Conservation (phyloP, 1,139 yeast genomes). For the Zhuliangozyma blackwelliae region DNA sequence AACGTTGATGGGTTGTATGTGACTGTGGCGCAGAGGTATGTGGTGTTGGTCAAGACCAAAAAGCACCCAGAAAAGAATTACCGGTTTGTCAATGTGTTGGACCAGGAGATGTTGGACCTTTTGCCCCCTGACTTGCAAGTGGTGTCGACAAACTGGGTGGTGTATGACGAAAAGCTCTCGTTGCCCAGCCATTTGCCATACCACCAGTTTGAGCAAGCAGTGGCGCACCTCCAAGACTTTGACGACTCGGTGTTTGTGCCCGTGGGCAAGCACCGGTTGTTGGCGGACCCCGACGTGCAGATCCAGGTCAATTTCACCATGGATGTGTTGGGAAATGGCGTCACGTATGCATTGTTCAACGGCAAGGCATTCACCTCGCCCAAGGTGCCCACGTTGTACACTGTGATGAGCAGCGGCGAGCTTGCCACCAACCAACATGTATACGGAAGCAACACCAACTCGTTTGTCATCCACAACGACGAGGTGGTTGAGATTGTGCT, state of each 20-base stretch:
- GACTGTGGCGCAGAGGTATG: conserved; percentile 75
- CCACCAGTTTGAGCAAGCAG: conserved; percentile 26
- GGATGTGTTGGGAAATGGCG: conserved; percentile 78
- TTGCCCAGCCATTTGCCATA: conserved; percentile 31
- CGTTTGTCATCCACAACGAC: conserved; percentile 65
- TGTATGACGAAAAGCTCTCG: conserved; percentile 46
- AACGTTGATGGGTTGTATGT: conserved; percentile 59
- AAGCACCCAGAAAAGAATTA: conserved; percentile 52
- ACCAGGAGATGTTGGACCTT: conserved; percentile 73
- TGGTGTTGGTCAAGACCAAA: conserved; percentile 71
- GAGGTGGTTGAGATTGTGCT: conserved; percentile 65
- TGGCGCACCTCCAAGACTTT: conserved; percentile 45
- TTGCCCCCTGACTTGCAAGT: conserved; percentile 58
- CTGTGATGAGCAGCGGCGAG: conserved; percentile 66
- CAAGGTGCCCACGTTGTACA: conserved; percentile 73
- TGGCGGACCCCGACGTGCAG: conserved; percentile 62
- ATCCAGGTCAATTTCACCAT: conserved; percentile 65
- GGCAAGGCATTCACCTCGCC: conserved; percentile 73
- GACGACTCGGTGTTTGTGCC: conserved; percentile 72
- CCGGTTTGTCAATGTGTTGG: conserved; percentile 75
- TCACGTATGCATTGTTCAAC: conserved; percentile 89
- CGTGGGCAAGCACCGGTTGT: conserved; percentile 41
- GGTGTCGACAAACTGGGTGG: conserved; percentile 70
- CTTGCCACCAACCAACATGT: conserved; percentile 39
- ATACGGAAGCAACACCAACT: conserved; percentile 75